Conservation (phyloP, 108 stramenopile genomes). For the Mediolabrus comicus region DNA sequence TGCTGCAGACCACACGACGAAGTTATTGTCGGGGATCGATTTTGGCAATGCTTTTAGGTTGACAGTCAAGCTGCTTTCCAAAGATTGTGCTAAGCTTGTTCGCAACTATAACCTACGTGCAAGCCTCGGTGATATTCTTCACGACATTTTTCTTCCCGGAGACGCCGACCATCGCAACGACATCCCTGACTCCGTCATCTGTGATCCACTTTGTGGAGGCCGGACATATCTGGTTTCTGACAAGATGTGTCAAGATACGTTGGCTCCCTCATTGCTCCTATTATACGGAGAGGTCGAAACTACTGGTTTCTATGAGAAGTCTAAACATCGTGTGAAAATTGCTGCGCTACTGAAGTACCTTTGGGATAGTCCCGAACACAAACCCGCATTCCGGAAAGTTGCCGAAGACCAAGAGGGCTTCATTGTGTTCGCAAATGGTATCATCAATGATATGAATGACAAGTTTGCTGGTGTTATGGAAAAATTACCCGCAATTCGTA, state of each 20-base stretch:
- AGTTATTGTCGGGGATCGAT: conserved; percentile 60
- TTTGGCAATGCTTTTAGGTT: conserved; percentile 67
- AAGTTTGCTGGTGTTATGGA: conserved; percentile 94
- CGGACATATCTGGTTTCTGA: conserved; percentile 78
- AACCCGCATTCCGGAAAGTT: conserved; percentile 87
- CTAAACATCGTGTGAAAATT: conserved; percentile 90
- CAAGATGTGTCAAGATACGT: conserved; percentile 74
- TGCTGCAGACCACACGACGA: conserved; percentile 57
- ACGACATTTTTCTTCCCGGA: conserved; percentile 84
- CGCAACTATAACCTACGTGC: conserved; percentile 80
- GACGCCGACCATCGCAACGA: conserved; percentile 50
- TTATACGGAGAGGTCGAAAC: conserved; percentile 98
- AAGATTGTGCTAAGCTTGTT: conserved; percentile 48
- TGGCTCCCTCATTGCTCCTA: conserved; percentile 93
- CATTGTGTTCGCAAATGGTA: conserved; percentile 97
- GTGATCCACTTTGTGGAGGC: conserved; percentile 70
- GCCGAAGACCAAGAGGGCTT: conserved; percentile 86
- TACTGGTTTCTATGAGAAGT: conserved; percentile 95
- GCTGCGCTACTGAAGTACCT: conserved; percentile 89
- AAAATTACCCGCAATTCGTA: conserved; percentile 90
- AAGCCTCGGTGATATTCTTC: conserved; percentile 89
- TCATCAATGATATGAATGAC: conserved; percentile 97
- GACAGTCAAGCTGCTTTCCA: conserved; percentile 74
- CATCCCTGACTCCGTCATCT: conserved; percentile 60
- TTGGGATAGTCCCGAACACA: conserved; percentile 92